These are phyloP conservation scores for Kodamaea leandrae DNA, from an alignment of 805 yeast genomes.

Conservation along the genomic window DNA sequence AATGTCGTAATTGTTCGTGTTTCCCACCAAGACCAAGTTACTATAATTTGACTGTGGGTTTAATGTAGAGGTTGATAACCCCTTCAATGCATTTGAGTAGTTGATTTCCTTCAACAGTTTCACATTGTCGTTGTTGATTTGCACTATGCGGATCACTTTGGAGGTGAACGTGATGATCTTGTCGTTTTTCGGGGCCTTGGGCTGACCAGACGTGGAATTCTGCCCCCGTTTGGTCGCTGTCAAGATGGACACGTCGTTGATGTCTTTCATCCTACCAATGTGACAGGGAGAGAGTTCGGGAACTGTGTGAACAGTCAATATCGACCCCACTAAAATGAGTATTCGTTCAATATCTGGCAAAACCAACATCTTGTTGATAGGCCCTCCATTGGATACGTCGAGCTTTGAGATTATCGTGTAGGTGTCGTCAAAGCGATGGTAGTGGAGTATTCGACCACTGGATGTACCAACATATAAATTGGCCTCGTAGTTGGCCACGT, in stretches of 20 bases:
- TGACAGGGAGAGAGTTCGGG: conserved; percentile 41
- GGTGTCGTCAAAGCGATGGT: conserved; percentile 40
- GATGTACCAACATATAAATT: conserved; percentile 40
- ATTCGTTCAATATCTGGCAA: conserved; percentile 25
- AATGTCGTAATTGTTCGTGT: conserved; percentile 32
- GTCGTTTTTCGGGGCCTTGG: conserved; percentile 15
- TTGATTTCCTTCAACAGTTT: conserved; percentile 34
- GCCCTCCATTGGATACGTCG: conserved; percentile 12
- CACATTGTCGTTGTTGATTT: conserved; percentile 24
- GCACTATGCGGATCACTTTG: conserved; percentile 31
- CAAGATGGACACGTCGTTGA: conserved; percentile 30
- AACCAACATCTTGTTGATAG: conserved; percentile 25
- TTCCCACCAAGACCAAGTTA: conserved; percentile 34
- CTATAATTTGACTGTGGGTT: conserved; percentile 25
- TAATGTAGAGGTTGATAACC: conserved; percentile 27
- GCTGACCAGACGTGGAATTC: not conserved
- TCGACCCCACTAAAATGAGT: conserved; percentile 27
- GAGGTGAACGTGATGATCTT: conserved; percentile 31
- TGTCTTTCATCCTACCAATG: conserved; percentile 36
- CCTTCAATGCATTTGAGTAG: conserved; percentile 27
- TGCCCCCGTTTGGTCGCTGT: conserved; percentile 4
- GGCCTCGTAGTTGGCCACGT: conserved; percentile 23
- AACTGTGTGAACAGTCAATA: conserved; percentile 25
- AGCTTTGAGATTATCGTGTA: conserved; percentile 29
- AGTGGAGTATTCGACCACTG: conserved; percentile 36